A percentile compares a stretch with the other conserved stretches of the same genome.
Conservation (phyloP, 345 rosid genomes). For the Combretum micranthum region DNA sequence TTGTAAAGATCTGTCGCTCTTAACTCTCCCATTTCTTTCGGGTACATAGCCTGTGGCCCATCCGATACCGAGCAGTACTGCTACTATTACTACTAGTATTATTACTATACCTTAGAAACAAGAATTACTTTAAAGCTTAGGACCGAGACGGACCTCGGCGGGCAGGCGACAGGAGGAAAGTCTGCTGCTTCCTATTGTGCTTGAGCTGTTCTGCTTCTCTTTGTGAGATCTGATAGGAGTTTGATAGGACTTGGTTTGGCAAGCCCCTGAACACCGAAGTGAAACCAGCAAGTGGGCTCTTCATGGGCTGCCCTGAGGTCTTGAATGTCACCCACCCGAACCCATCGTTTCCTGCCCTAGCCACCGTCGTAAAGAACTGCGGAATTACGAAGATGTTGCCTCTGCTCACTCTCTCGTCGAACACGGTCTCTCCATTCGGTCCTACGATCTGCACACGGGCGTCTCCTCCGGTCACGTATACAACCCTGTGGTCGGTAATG, state of each 20-base stretch:
- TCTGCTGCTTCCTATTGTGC: conserved; percentile 24
- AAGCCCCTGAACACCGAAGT: conserved; percentile 27
- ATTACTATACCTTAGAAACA: no score
- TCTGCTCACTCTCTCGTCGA: conserved; percentile 18
- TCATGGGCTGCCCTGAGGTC: conserved; percentile 21
- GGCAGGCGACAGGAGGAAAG: conserved; percentile 24
- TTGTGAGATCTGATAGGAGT: conserved; percentile 23
- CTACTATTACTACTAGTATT: no score
- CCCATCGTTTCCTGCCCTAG: conserved; percentile 18
- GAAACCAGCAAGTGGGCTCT: conserved; percentile 24
- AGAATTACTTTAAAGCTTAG: no score
- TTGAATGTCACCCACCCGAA: conserved; percentile 28
- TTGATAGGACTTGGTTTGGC: conserved; percentile 23
- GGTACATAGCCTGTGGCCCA: no score
- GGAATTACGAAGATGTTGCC: conserved; percentile 32
- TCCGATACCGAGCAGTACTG: no score
- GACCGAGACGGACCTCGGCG: background rate
- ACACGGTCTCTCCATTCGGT: conserved; percentile 18
- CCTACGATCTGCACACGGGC: conserved; percentile 25
- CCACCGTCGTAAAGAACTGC: conserved; percentile 16
- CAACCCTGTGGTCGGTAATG: conserved; percentile 47
- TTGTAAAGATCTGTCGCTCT: no score
- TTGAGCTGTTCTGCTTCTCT: conserved; percentile 19
- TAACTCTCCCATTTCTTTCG: no score
- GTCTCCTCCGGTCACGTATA: conserved; percentile 47